These are phyloP conservation scores for Leishmania guyanensis DNA, from an alignment of 208 protist genomes.

Conservation along the genomic window DNA sequence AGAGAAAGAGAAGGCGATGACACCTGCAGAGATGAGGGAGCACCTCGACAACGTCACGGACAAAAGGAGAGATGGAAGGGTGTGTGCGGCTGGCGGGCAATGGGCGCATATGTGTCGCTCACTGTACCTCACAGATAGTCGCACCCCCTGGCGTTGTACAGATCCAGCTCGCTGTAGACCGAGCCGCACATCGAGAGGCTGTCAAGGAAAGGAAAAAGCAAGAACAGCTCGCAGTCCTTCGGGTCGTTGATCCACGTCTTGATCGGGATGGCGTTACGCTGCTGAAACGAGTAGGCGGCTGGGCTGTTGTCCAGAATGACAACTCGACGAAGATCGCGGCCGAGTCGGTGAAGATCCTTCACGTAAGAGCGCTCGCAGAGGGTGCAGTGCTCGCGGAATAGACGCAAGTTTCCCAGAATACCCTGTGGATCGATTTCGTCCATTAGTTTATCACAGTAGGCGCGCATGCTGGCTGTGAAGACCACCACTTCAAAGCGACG, in stretches of 20 bases:
- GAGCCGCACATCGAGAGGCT: conserved; percentile 36
- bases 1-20: background rate
- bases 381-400: conserved; percentile 68
- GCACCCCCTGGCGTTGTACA: conserved; percentile 41
- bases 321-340: conserved; percentile 43
- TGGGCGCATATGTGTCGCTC: background rate
- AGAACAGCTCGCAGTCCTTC: conserved; percentile 48
- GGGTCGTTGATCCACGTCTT: conserved; percentile 63
- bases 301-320: conserved; percentile 76
- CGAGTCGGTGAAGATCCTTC: conserved; percentile 63
- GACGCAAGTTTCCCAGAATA: conserved; percentile 45
- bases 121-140: conserved; percentile 11
- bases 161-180: conserved; percentile 61
- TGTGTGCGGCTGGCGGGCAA: background rate
- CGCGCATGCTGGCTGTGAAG: conserved; percentile 58
- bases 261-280: conserved; percentile 72
- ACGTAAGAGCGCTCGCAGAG: conserved; percentile 45
- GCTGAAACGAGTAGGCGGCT: conserved; percentile 68
- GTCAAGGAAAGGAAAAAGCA: conserved; percentile 51
- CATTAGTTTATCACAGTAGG: conserved; percentile 58
- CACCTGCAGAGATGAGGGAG: background rate
- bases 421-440: conserved; percentile 46
- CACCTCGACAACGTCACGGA: too few species aligned
- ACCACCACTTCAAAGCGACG: conserved; percentile 64
- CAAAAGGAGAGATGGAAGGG: background rate